These are phyloP conservation scores for Chrysopogon serrulatus DNA, from an alignment of 176 grass and related monocot genomes.

Conservation along the genomic window DNA sequence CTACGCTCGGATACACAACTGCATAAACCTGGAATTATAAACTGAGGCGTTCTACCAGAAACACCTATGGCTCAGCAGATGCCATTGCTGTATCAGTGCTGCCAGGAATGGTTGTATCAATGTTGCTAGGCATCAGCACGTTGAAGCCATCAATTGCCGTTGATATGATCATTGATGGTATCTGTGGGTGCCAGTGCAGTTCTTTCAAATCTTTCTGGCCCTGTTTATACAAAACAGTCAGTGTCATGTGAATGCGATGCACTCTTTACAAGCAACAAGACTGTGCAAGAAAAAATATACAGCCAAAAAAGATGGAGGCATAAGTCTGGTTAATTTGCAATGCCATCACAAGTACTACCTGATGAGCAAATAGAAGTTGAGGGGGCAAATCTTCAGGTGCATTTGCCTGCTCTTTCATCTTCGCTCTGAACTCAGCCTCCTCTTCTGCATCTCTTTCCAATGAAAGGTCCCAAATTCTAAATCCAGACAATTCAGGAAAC, in stretches of 20 bases:
- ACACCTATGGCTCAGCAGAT: constrained; percentile 17
- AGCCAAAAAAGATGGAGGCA: background rate
- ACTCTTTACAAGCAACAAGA: background rate
- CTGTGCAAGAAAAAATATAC: background rate
- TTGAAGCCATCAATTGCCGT: constrained; percentile 81
- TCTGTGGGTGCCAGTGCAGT: constrained; percentile 87
- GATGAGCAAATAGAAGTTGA: constrained; percentile 86
- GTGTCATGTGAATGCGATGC: constrained; percentile 15
- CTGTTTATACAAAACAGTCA: constrained; percentile 29
- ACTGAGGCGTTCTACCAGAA: background rate
- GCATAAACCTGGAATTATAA: background rate
- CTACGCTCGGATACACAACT: background rate
- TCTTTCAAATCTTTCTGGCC: constrained; percentile 95
- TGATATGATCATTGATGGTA: constrained; percentile 83
- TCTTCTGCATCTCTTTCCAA: constrained; percentile 83
- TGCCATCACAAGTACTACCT: constrained; percentile 36
- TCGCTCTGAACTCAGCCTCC: constrained; percentile 76
- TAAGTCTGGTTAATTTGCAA: background rate
- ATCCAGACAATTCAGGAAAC: background rate
- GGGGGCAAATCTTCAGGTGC: constrained; percentile 82
- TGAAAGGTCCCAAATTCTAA: constrained; percentile 88
- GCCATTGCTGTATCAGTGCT: constrained; percentile 69
- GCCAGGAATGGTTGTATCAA: constrained; percentile 73
- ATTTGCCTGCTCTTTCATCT: constrained; percentile 72
- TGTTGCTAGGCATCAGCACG: constrained; percentile 80